Percentiles rank a stretch among this genome's conserved stretches.
phyloP scores from a whole-genome alignment of 1,284 basidiomycete species.

The Somion occarium region DNA sequence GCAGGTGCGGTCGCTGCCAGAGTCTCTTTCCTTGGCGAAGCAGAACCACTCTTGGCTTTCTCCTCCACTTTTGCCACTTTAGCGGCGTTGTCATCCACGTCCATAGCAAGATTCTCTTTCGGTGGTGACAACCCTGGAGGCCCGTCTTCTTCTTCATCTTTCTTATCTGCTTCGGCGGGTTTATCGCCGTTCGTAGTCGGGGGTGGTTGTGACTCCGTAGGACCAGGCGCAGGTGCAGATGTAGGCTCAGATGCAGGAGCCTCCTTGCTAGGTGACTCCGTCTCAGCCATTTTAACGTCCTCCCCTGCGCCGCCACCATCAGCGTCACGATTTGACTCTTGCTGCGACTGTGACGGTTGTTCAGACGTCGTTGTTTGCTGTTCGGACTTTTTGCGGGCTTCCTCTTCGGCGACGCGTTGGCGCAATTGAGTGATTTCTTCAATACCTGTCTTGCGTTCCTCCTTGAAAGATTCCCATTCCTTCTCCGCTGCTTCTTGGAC shows the following conservation, averaged over 20 bases:
- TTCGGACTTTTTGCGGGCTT: slow-evolving; percentile 43
- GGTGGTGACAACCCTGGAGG: neutral
- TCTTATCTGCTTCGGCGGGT: slow-evolving; percentile 18
- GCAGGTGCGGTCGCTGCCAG: slow-evolving; percentile 23
- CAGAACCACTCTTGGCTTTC: slow-evolving; percentile 23
- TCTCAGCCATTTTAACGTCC: slow-evolving; percentile 13
- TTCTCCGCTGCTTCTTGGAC: slow-evolving; percentile 57
- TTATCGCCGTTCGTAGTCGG: slow-evolving; percentile 10
- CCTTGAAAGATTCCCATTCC: slow-evolving; percentile 61
- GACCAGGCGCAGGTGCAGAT: slow-evolving; percentile 8
- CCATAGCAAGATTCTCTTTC: slow-evolving; percentile 6
- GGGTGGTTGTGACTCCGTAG: neutral
- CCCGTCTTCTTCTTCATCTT: slow-evolving; percentile 7
- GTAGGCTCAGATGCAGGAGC: neutral
- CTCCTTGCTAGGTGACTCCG: slow-evolving; percentile 3
- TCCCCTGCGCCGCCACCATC: slow-evolving; percentile 11
- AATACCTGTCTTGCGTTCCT: slow-evolving; percentile 53
- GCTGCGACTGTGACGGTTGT: slow-evolving; percentile 11
- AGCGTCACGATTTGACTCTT: slow-evolving; percentile 7
- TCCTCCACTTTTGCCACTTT: slow-evolving; percentile 33
- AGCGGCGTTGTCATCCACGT: neutral
- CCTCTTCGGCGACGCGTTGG: slow-evolving; percentile 59
- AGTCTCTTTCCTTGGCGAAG: slow-evolving; percentile 5
- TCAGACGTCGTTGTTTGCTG: slow-evolving; percentile 43
- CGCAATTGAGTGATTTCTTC: slow-evolving; percentile 60